Conservation (phyloP, 2,329 filamentous ascomycete genomes). For the Neurospora sp. region DNA sequence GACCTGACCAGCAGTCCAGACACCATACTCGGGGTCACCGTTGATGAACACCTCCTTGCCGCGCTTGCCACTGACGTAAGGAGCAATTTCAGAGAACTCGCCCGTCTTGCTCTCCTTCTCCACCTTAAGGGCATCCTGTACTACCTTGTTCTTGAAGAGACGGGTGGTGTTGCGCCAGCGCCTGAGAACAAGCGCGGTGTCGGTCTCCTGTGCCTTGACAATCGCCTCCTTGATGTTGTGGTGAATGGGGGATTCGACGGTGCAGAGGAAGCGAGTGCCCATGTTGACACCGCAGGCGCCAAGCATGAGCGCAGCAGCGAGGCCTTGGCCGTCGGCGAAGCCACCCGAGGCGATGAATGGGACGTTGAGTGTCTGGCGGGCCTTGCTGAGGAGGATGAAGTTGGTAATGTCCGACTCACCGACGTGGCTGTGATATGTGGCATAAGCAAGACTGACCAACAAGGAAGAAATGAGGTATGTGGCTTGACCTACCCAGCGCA, state of each 20-base stretch:
- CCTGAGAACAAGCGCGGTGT: slow-evolving; percentile 79
- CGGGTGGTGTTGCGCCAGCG: slow-evolving; percentile 90
- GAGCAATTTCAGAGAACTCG: slow-evolving; percentile 82
- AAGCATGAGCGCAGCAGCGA: slow-evolving; percentile 81
- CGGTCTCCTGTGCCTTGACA: slow-evolving; percentile 77
- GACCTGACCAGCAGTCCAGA: slow-evolving; percentile 96
- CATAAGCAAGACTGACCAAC: slow-evolving; percentile 14
- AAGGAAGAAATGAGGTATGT: neutral
- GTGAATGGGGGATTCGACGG: slow-evolving; percentile 86
- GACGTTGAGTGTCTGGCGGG: slow-evolving; percentile 71
- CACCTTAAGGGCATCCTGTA: slow-evolving; percentile 68
- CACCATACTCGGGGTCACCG: slow-evolving; percentile 82
- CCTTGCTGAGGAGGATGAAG: slow-evolving; percentile 77
- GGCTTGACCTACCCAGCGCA: slow-evolving; percentile 56
- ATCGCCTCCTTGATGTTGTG: slow-evolving; percentile 89
- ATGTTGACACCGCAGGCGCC: slow-evolving; percentile 96
- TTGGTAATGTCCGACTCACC: slow-evolving; percentile 84
- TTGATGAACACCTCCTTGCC: slow-evolving; percentile 87
- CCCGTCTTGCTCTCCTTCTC: slow-evolving; percentile 75
- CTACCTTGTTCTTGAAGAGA: slow-evolving; percentile 84
- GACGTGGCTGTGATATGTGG: slow-evolving; percentile 47
- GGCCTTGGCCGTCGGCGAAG: slow-evolving; percentile 87
- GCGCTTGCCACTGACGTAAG: slow-evolving; percentile 80
- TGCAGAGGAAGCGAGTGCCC: slow-evolving; percentile 97
- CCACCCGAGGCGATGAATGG: slow-evolving; percentile 95